Percentiles rank a stretch among this genome's conserved stretches.
Conservation (phyloP, 2,329 filamentous ascomycete species). For the Pseudogymnoascus destructans region DNA sequence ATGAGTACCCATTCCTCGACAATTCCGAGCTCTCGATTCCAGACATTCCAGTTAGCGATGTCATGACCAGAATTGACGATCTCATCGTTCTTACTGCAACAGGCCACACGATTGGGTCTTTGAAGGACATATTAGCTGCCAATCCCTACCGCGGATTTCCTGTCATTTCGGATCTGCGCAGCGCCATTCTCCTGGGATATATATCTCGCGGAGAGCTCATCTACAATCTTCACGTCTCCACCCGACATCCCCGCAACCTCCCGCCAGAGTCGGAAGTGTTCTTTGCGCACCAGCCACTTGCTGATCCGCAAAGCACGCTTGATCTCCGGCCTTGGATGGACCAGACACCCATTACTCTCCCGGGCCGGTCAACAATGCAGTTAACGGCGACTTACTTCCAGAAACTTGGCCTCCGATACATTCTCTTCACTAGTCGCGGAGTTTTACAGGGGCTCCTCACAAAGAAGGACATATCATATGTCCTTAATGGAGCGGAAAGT, state of each 20-base stretch:
- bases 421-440: conserved; percentile 75
- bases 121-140: conserved; percentile 56
- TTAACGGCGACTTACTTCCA: conserved; percentile 91
- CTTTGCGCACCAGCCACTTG: conserved; percentile 72
- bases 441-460: conserved; percentile 75
- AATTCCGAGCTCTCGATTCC: conserved; percentile 67
- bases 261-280: conserved; percentile 63
- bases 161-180: conserved; percentile 64
- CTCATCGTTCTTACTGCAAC: conserved; percentile 76
- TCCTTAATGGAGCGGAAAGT: conserved; percentile 67
- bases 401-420: conserved; percentile 80
- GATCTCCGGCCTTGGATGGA: conserved; percentile 98
- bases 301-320: conserved; percentile 63
- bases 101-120: conserved; percentile 70
- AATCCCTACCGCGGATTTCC: conserved; percentile 85
- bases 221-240: conserved; percentile 60
- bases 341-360: conserved; percentile 87
- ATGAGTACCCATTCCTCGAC: conserved; percentile 90
- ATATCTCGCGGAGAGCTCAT: conserved; percentile 83
- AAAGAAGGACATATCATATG: conserved; percentile 95
- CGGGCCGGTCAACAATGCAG: conserved; percentile 61
- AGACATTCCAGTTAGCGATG: conserved; percentile 70
- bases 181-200: conserved; percentile 76
- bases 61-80: conserved; percentile 90
- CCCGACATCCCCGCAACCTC: conserved; percentile 43